A percentile compares a stretch with the other conserved stretches of the same genome.
Evolutionary conservation across 2,329 filamentous ascomycete species (phyloP).

Genomic region (Akanthomyces uredinophilus): DNA sequence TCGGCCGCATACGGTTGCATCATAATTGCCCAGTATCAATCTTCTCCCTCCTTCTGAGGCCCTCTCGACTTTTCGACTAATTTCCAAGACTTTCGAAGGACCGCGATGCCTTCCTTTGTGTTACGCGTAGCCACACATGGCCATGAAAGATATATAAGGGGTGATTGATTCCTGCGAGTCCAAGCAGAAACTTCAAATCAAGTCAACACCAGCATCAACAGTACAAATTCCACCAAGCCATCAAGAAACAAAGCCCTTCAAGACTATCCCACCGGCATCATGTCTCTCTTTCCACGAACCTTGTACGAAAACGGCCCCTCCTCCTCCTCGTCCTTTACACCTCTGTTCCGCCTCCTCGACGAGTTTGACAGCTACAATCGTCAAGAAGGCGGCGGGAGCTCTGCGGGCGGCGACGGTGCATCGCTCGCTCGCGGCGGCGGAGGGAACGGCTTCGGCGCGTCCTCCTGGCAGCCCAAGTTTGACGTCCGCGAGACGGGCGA

Average conservation of each 20-base stretch:
- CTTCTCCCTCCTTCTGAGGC: not conserved
- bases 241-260: too few species aligned
- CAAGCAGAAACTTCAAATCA: too few species aligned
- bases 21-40: too few species aligned
- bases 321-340: slow-evolving; percentile 36
- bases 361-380: slow-evolving; percentile 43
- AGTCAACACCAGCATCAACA: too few species aligned
- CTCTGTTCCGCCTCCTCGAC: slow-evolving; percentile 48
- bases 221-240: too few species aligned
- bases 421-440: not conserved
- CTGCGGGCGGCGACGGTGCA: not conserved
- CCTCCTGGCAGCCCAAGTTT: slow-evolving; percentile 59
- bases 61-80: slow-evolving; percentile 10
- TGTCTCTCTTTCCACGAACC: slow-evolving; percentile 43
- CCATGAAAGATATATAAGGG: too few species aligned
- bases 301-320: slow-evolving; percentile 33
- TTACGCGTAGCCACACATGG: too few species aligned
- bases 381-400: slow-evolving; percentile 30
- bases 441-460: slow-evolving; percentile 25
- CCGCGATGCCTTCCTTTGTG: too few species aligned
- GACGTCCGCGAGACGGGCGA: slow-evolving; percentile 61
- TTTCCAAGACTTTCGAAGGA: too few species aligned
- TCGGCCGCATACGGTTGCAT: too few species aligned
- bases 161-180: too few species aligned
- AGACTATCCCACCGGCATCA: slow-evolving; percentile 25